phyloP scores from a whole-genome alignment of 129 eudicot genomes.

The Scalesia atractyloides region DNA sequence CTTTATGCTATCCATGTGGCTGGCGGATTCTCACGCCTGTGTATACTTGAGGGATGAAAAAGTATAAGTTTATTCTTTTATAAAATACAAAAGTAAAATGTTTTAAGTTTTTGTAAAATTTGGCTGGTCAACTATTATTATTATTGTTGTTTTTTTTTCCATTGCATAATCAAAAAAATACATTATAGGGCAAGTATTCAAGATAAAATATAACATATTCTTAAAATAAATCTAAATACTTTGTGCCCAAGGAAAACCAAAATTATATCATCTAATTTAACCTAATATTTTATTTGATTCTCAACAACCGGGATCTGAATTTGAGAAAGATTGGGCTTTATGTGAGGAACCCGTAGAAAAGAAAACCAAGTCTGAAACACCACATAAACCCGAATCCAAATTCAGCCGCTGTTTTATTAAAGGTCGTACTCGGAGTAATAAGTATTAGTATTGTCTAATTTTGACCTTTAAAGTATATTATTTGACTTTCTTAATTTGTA shows the following conservation, averaged over 20 bases:
- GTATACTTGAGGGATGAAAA: too few species aligned
- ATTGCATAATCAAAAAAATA: too few species aligned
- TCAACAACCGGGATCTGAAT: not conserved
- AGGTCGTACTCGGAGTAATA: not conserved
- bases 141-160: too few species aligned
- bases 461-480: slow-evolving; percentile 11
- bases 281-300: not conserved
- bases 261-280: not conserved
- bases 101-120: too few species aligned
- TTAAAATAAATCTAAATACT: not conserved
- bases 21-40: too few species aligned
- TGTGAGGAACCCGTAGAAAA: slow-evolving; percentile 38
- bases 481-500: slow-evolving; percentile 3
- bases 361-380: not conserved
- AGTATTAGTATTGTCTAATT: slow-evolving; percentile 5
- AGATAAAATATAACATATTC: too few species aligned
- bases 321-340: not conserved
- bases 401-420: slow-evolving; percentile 20
- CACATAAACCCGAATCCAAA: slow-evolving; percentile 22
- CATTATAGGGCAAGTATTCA: too few species aligned
- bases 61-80: too few species aligned
- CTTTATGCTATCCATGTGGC: too few species aligned
- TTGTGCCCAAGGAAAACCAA: not conserved
- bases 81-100: too few species aligned
- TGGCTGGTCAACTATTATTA: too few species aligned